Evolutionary conservation across 768 basidiomycete species (phyloP).

Genomic region (Tulasnella sp.): DNA sequence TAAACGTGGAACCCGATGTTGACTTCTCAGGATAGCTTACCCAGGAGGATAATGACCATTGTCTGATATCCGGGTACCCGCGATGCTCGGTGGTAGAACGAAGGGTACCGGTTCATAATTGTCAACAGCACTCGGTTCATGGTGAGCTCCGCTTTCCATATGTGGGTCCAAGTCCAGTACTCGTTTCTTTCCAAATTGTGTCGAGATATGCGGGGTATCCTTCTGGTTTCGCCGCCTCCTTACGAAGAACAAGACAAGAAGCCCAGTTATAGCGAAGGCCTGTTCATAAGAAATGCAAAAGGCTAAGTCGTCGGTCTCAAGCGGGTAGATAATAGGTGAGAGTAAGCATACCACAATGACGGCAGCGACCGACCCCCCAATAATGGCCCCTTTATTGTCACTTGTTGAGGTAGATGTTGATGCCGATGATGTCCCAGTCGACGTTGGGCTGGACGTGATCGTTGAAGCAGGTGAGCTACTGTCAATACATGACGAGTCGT

Average conservation of each 20-base stretch:
- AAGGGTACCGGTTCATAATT: constrained; percentile 18
- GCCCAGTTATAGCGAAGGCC: neutral
- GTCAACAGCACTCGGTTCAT: neutral
- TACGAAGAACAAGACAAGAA: constrained; percentile 7
- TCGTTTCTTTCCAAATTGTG: constrained; percentile 8
- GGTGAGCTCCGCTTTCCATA: neutral
- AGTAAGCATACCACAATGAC: neutral
- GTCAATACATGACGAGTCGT: constrained; percentile 8
- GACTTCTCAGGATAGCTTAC: neutral
- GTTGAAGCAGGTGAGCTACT: constrained; percentile 11
- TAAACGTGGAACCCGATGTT: neutral
- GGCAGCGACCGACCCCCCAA: constrained; percentile 4
- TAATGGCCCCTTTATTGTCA: neutral
- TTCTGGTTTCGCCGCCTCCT: neutral
- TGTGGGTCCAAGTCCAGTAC: neutral
- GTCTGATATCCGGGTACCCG: neutral
- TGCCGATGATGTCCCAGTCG: constrained; percentile 2
- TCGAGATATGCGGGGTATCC: constrained; percentile 2
- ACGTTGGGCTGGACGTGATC: neutral
- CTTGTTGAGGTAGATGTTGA: neutral
- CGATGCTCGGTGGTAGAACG: constrained; percentile 5
- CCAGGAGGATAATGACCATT: constrained; percentile 11
- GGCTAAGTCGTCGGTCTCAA: neutral
- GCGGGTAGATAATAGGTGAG: neutral
- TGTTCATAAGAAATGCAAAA: neutral